Evolutionary conservation across 768 basidiomycete species (phyloP).

Genomic region (Trametes villosa): DNA sequence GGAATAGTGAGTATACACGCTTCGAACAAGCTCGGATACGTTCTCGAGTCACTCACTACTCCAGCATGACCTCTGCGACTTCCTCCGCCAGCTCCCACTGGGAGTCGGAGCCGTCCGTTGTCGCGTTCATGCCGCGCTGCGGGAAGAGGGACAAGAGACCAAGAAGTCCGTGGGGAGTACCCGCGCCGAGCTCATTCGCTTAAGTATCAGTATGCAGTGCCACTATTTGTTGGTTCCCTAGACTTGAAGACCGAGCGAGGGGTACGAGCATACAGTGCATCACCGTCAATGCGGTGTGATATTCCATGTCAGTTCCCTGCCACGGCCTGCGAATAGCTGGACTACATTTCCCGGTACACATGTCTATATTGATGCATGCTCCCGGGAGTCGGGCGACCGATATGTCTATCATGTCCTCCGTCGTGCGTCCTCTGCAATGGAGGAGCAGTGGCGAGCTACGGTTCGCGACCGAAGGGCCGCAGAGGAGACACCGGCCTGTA

Average conservation of each 20-base stretch:
- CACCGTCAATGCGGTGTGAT: constrained; percentile 5
- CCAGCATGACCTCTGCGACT: background rate
- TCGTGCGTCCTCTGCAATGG: too few species aligned
- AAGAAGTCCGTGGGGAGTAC: background rate
- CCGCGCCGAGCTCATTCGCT: background rate
- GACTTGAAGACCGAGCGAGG: background rate
- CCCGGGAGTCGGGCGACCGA: too few species aligned
- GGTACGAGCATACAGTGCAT: background rate
- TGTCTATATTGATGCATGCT: background rate
- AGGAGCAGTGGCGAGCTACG: too few species aligned
- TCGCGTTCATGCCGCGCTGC: constrained; percentile 20
- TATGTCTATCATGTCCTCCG: too few species aligned
- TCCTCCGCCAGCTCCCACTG: constrained; percentile 17
- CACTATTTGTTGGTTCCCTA: background rate
- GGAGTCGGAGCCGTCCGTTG: constrained; percentile 19
- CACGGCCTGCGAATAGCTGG: background rate
- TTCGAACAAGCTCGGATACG: background rate
- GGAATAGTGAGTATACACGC: background rate
- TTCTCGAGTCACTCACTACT: background rate
- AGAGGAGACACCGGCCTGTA: background rate
- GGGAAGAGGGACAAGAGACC: background rate
- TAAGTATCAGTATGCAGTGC: background rate
- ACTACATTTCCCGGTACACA: background rate
- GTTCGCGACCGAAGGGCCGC: background rate
- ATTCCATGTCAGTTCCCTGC: background rate